Evolutionary conservation across 106 monocot species (phyloP).

Genomic region (Ottelia alismoides): DNA sequence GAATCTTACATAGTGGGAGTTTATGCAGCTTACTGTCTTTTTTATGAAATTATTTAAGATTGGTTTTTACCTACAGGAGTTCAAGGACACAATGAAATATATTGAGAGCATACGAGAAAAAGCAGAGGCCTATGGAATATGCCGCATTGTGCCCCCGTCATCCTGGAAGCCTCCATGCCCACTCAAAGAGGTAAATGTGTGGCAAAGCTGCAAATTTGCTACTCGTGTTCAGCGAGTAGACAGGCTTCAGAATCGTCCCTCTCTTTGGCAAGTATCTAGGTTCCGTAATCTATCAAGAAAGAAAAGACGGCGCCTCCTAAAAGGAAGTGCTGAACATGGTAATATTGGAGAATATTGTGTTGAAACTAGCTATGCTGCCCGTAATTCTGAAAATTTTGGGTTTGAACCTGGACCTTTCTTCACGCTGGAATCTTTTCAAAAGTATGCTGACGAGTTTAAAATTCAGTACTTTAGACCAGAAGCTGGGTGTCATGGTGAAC

Average conservation of each 20-base stretch:
- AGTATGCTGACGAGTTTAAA: conserved; percentile 64
- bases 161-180: no score
- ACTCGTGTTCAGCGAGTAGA: conserved; percentile 75
- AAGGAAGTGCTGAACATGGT: conserved; percentile 5
- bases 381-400: conserved; percentile 38
- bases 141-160: no score
- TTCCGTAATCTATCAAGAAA: conserved; percentile 16
- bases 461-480: conserved; percentile 39
- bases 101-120: conserved; percentile 40
- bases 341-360: conserved; percentile 9
- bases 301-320: conserved; percentile 49
- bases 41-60: no score
- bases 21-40: no score
- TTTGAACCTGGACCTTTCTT: conserved; percentile 62
- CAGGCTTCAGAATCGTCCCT: conserved; percentile 77
- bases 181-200: no score
- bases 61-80: no score
- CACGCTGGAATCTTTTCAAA: conserved; percentile 58
- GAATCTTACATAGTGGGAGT: no score
- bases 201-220: conserved; percentile 61
- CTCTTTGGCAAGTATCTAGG: conserved; percentile 22
- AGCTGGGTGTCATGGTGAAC: conserved; percentile 1
- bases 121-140: conserved; percentile 75
- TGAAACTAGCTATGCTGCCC: conserved; percentile 7
- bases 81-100: conserved; percentile 63